Percentiles rank a stretch among this genome's conserved stretches.
These are phyloP conservation scores for Lactarius hengduanensis DNA, from an alignment of 768 basidiomycete species.

Conservation along the genomic window DNA sequence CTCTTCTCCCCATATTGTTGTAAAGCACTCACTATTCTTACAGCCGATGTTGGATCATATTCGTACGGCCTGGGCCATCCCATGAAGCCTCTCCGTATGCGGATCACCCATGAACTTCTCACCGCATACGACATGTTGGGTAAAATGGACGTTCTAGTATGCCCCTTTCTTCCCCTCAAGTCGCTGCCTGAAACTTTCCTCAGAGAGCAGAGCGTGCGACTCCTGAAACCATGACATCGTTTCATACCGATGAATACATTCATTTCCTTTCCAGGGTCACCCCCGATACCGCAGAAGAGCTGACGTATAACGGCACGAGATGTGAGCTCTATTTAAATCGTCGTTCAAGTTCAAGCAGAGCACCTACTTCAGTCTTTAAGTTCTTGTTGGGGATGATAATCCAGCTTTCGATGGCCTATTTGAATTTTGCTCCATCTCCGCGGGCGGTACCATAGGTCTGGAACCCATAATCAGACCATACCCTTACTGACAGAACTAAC, in stretches of 20 bases:
- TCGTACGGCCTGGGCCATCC: slow-evolving; percentile 87
- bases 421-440: slow-evolving; percentile 95
- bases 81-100: slow-evolving; percentile 96
- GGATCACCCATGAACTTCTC: slow-evolving; percentile 90
- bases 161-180: slow-evolving; percentile 33
- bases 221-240: slow-evolving; percentile 68
- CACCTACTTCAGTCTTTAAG: slow-evolving; percentile 32
- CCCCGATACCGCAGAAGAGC: slow-evolving; percentile 84
- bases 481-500: background rate
- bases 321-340: slow-evolving; percentile 53
- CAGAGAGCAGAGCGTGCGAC: slow-evolving; percentile 39
- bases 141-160: slow-evolving; percentile 88
- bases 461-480: background rate
- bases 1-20: background rate
- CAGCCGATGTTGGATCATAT: slow-evolving; percentile 71
- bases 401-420: slow-evolving; percentile 96
- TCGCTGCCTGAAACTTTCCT: background rate
- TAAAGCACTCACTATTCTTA: slow-evolving; percentile 1
- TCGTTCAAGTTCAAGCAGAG: background rate
- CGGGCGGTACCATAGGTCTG: slow-evolving; percentile 88
- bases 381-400: slow-evolving; percentile 85
- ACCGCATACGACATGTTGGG: slow-evolving; percentile 90
- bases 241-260: slow-evolving; percentile 98
- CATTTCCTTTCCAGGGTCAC: slow-evolving; percentile 87
- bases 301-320: slow-evolving; percentile 80